A percentile compares a stretch with the other conserved stretches of the same genome.
These are phyloP conservation scores for Butyriboletus loyo DNA, from an alignment of 768 basidiomycete species.

Conservation along the genomic window DNA sequence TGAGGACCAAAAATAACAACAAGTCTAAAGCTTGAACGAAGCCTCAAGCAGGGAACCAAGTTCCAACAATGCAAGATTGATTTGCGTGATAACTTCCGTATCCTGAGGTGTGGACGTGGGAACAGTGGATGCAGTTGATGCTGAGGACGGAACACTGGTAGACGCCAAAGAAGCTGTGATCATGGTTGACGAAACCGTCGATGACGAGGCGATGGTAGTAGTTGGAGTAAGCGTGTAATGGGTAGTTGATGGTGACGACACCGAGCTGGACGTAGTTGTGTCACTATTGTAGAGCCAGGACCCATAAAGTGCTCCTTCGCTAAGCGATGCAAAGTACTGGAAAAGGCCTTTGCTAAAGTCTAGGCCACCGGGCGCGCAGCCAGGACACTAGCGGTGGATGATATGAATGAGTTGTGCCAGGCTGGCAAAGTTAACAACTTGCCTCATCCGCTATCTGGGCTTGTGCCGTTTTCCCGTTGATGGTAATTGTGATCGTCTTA, in stretches of 20 bases:
- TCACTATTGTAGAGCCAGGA: slow-evolving; percentile 39
- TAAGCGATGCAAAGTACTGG: slow-evolving; percentile 33
- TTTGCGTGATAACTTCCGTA: slow-evolving; percentile 22
- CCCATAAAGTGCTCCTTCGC: slow-evolving; percentile 36
- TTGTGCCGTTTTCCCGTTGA: slow-evolving; percentile 34
- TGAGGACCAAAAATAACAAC: not conserved
- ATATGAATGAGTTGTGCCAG: not conserved
- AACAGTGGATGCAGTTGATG: slow-evolving; percentile 2
- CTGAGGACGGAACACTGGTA: slow-evolving; percentile 3
- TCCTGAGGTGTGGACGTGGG: slow-evolving; percentile 19
- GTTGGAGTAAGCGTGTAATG: slow-evolving; percentile 21
- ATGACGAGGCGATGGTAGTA: slow-evolving; percentile 9
- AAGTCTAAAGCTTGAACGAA: slow-evolving; percentile 6
- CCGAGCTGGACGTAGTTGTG: slow-evolving; percentile 20
- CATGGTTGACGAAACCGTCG: slow-evolving; percentile 4
- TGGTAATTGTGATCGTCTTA: slow-evolving; percentile 42
- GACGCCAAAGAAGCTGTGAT: slow-evolving; percentile 11
- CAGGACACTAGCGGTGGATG: slow-evolving; percentile 33
- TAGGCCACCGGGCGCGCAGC: slow-evolving; percentile 40
- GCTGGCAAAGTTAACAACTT: slow-evolving; percentile 10
- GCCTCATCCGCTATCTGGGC: slow-evolving; percentile 47
- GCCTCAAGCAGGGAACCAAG: slow-evolving; percentile 20
- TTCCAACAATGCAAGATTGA: slow-evolving; percentile 26
- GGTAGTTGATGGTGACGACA: slow-evolving; percentile 16
- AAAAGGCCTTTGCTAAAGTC: slow-evolving; percentile 51